Evolutionary conservation across 768 basidiomycete genomes (phyloP).

Genomic region (Lentinula boryana): DNA sequence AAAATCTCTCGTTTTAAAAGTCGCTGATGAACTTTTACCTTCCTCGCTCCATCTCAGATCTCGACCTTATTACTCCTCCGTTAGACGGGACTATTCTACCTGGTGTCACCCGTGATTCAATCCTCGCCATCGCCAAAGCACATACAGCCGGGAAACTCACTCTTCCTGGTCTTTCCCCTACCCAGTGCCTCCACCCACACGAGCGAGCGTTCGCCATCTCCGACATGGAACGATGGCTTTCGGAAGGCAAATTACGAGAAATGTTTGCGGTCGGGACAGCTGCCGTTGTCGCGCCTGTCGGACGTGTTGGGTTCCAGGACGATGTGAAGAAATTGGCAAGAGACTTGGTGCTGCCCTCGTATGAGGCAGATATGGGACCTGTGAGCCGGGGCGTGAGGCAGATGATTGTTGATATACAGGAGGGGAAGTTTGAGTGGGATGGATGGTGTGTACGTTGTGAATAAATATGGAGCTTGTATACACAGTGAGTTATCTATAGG

Average conservation of each 20-base stretch:
- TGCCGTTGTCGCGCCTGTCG: conserved; percentile 58
- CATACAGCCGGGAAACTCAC: conserved; percentile 44
- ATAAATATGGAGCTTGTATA: too few relatives aligned
- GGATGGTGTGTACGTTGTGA: conserved; percentile 60
- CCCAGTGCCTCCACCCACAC: conserved; percentile 33
- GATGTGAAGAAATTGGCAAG: conserved; percentile 19
- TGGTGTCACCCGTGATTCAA: conserved; percentile 78
- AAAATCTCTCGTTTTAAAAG: neutral
- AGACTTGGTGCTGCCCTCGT: conserved; percentile 40
- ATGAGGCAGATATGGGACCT: conserved; percentile 38
- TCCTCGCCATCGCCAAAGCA: conserved; percentile 55
- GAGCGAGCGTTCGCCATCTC: conserved; percentile 58
- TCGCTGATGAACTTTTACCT: neutral
- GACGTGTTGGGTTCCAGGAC: conserved; percentile 49
- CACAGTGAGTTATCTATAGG: too few relatives aligned
- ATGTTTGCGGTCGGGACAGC: conserved; percentile 78
- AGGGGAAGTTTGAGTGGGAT: conserved; percentile 54
- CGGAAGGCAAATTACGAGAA: conserved; percentile 59
- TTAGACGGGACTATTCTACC: conserved; percentile 86
- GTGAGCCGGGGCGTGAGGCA: conserved; percentile 65
- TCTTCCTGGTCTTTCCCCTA: conserved; percentile 36
- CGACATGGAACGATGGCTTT: conserved; percentile 41
- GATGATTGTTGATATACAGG: conserved; percentile 66
- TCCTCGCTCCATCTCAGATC: conserved; percentile 29
- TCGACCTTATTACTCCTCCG: conserved; percentile 78